Percentiles rank a stretch among this genome's conserved stretches.
These are phyloP conservation scores for Coemansia sp. DNA, from an alignment of 192 early-diverging fungal species.

Conservation along the genomic window DNA sequence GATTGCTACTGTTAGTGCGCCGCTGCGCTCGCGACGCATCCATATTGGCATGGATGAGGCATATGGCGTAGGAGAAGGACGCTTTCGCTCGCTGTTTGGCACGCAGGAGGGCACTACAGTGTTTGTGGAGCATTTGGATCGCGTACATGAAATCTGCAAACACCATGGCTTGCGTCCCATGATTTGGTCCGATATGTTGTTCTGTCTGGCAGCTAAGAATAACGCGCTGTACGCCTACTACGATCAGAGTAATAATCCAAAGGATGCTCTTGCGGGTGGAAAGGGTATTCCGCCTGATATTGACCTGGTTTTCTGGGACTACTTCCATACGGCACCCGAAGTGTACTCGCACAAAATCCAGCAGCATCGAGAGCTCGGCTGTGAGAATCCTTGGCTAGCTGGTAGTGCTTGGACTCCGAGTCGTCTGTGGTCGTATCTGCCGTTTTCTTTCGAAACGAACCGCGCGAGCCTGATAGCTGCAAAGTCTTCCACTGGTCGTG, in stretches of 20 bases:
- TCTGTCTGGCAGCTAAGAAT: constrained; percentile 73
- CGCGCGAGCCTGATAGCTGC: constrained; percentile 71
- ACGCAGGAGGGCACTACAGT: constrained; percentile 69
- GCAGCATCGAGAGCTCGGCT: constrained; percentile 80
- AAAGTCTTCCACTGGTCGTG: constrained; percentile 57
- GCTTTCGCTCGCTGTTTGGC: constrained; percentile 74
- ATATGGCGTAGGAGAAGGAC: constrained; percentile 80
- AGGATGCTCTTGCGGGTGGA: constrained; percentile 56
- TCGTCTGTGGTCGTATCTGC: constrained; percentile 77
- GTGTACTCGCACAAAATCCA: constrained; percentile 74
- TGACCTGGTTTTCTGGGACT: constrained; percentile 85
- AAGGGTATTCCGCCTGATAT: constrained; percentile 61
- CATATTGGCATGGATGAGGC: constrained; percentile 92
- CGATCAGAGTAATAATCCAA: constrained; percentile 61
- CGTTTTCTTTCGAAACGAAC: constrained; percentile 76
- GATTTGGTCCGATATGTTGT: constrained; percentile 84
- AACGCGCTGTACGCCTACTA: constrained; percentile 81
- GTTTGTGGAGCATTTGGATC: constrained; percentile 72
- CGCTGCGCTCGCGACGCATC: constrained; percentile 74
- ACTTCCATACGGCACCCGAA: constrained; percentile 73
- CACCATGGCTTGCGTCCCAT: constrained; percentile 64
- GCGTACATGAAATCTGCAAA: constrained; percentile 70
- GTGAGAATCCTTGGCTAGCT: constrained; percentile 78
- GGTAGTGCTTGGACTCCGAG: constrained; percentile 83
- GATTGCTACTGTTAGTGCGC: constrained; percentile 61